These are phyloP conservation scores for Melocanna baccifera DNA, from an alignment of 176 grass and related monocot species.

Conservation along the genomic window DNA sequence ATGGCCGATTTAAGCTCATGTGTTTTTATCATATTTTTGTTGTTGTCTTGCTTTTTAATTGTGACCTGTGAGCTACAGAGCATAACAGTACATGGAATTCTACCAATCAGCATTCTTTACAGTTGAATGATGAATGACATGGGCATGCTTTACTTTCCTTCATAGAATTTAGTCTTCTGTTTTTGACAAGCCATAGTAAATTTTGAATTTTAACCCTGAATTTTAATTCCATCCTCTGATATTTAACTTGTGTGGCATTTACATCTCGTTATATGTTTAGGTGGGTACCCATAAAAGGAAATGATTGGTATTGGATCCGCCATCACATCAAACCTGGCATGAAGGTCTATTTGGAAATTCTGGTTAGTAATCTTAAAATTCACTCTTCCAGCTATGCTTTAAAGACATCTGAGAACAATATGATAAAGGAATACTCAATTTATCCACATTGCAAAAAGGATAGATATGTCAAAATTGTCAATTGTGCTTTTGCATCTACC, in stretches of 20 bases:
- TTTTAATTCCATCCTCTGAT: not conserved
- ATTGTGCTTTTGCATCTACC: slow-evolving; percentile 2
- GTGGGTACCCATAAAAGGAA: slow-evolving; percentile 96
- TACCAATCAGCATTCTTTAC: not conserved
- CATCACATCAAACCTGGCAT: slow-evolving; percentile 97
- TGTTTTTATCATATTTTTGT: slow-evolving; percentile 2
- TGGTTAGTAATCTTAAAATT: slow-evolving; percentile 53
- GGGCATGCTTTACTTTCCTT: not conserved
- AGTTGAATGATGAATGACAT: not conserved
- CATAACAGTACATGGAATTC: not conserved
- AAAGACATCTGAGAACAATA: not conserved
- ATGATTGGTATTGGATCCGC: slow-evolving; percentile 99
- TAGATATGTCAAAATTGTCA: not conserved
- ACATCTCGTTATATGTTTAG: slow-evolving; percentile 40
- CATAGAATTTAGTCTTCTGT: not conserved
- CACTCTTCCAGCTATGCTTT: not conserved
- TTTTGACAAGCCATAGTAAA: not conserved
- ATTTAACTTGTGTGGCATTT: not conserved
- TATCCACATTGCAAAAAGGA: not conserved
- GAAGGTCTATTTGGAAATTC: slow-evolving; percentile 82
- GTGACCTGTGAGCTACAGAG: not conserved
- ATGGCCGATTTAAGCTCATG: not conserved
- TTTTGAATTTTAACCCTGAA: not conserved
- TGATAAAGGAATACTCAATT: not conserved
- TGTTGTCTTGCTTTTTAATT: not conserved